phyloP scores from a whole-genome alignment of 1,284 basidiomycete species.

The Puccinia novopanici region DNA sequence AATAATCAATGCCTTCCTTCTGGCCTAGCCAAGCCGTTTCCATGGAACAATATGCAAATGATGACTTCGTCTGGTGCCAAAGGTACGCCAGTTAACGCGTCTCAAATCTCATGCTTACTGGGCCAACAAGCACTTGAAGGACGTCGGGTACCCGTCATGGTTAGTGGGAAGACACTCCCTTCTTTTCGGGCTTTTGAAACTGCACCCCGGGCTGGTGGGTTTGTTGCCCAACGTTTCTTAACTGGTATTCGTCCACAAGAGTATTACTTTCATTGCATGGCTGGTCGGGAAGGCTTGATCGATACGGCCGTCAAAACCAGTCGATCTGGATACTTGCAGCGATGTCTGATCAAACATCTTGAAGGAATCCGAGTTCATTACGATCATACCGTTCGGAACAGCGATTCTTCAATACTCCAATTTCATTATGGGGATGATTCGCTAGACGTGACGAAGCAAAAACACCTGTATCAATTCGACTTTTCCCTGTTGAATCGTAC shows the following conservation, averaged over 20 bases:
- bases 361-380: slow-evolving; percentile 96
- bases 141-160: slow-evolving; percentile 97
- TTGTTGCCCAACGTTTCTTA: slow-evolving; percentile 98
- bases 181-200: slow-evolving; percentile 98
- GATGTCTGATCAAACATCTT: slow-evolving; percentile 97
- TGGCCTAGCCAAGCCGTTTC: slow-evolving; percentile 86
- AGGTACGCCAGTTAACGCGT: slow-evolving; percentile 94
- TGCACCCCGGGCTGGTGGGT: slow-evolving; percentile 95
- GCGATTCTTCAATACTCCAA: slow-evolving; percentile 89
- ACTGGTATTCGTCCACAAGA: slow-evolving; percentile 98
- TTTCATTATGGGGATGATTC: slow-evolving; percentile 97
- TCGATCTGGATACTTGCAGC: slow-evolving; percentile 95
- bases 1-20: slow-evolving; percentile 76
- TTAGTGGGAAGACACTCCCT: slow-evolving; percentile 95
- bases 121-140: slow-evolving; percentile 98
- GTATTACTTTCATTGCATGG: slow-evolving; percentile 99
- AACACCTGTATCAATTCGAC: slow-evolving; percentile 74
- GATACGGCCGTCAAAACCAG: slow-evolving; percentile 99
- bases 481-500: slow-evolving; percentile 86
- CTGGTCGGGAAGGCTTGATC: slow-evolving; percentile 96
- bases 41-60: slow-evolving; percentile 98
- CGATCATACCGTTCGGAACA: slow-evolving; percentile 95
- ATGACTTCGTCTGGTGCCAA: slow-evolving; percentile 99
- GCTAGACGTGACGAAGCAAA: slow-evolving; percentile 84
- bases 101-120: slow-evolving; percentile 93